Conservation (phyloP, 345 rosid species). For the Erysimum cheiranthoides region DNA sequence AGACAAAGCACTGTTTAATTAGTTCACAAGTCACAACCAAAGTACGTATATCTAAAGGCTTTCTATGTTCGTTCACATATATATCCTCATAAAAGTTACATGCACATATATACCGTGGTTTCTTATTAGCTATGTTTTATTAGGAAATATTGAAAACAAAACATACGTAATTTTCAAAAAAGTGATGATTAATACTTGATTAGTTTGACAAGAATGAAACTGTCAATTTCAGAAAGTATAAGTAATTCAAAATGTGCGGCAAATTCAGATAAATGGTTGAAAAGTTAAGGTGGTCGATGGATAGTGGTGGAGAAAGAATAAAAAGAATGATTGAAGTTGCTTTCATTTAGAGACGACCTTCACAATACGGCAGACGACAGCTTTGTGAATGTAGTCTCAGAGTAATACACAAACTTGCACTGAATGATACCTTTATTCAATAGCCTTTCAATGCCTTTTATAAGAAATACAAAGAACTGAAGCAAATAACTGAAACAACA, state of each 20-base stretch:
- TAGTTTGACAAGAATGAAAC: background rate
- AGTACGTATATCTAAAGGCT: too few relatives aligned
- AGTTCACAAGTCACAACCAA: too few relatives aligned
- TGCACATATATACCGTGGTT: background rate
- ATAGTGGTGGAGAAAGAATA: constrained; percentile 6
- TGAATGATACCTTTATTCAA: too few relatives aligned
- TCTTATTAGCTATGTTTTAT: background rate
- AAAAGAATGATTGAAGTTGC: background rate
- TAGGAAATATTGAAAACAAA: constrained; percentile 3
- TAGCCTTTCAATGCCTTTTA: too few relatives aligned
- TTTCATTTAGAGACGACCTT: constrained; percentile 24
- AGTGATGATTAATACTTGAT: background rate
- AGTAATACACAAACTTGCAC: too few relatives aligned
- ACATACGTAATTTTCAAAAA: background rate
- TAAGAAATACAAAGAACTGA: too few relatives aligned
- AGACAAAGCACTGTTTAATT: too few relatives aligned
- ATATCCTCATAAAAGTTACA: too few relatives aligned
- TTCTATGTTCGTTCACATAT: too few relatives aligned
- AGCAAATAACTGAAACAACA: too few relatives aligned
- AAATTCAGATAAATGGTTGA: constrained; percentile 1
- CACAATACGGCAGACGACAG: background rate
- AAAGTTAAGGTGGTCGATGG: background rate
- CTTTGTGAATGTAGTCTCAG: too few relatives aligned
- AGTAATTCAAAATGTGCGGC: background rate
- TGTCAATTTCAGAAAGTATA: background rate